These are phyloP conservation scores for Candida sp. DNA, from an alignment of 1,139 yeast genomes.

Conservation along the genomic window DNA sequence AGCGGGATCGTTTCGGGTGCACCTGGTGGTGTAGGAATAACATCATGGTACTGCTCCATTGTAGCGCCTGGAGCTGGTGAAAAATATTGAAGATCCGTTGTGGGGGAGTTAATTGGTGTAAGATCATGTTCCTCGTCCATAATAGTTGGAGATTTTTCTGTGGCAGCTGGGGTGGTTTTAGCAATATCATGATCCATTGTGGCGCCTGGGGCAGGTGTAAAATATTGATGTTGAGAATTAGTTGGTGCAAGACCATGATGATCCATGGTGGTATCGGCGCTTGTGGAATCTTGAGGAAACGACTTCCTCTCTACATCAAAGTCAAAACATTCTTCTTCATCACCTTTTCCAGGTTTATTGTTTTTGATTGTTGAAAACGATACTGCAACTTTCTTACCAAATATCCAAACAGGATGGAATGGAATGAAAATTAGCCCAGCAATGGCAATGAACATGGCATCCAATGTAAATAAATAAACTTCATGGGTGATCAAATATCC, in stretches of 20 bases:
- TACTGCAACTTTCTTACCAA: slow-evolving; percentile 40
- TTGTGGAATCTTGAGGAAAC: background rate
- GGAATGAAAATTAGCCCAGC: slow-evolving; percentile 45
- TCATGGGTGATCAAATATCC: slow-evolving; percentile 74
- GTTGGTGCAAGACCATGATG: background rate
- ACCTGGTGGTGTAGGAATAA: no score
- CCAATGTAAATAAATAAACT: slow-evolving; percentile 70
- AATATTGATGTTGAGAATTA: background rate
- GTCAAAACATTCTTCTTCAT: slow-evolving; percentile 1
- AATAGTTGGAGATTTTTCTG: no score
- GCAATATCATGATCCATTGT: no score
- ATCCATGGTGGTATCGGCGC: background rate
- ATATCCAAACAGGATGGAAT: slow-evolving; percentile 62
- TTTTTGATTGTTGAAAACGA: slow-evolving; percentile 34
- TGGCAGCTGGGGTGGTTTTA: no score
- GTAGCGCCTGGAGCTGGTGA: no score
- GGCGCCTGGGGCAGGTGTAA: no score
- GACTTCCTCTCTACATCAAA: background rate
- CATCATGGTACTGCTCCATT: no score
- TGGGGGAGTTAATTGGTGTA: no score
- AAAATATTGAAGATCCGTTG: no score
- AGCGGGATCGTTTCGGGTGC: no score
- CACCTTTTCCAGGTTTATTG: slow-evolving; percentile 19
- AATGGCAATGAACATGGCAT: slow-evolving; percentile 64
- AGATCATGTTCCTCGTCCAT: no score